Conservation (phyloP, 2,329 filamentous ascomycete genomes). For the Aspergillus ochraceus region DNA sequence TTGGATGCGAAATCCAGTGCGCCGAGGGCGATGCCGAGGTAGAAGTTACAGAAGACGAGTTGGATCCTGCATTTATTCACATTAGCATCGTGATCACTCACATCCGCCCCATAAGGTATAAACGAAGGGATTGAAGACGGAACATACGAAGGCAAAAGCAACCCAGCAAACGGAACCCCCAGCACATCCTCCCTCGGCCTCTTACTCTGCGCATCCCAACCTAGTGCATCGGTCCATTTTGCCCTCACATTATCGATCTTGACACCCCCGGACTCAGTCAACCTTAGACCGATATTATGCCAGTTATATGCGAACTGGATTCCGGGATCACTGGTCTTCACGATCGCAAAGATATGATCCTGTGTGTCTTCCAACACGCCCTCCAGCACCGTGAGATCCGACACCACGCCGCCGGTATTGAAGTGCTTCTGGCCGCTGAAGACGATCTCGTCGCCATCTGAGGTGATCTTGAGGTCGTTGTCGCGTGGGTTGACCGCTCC, state of each 20-base stretch:
- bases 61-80: slow-evolving; percentile 48
- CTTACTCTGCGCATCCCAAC: slow-evolving; percentile 57
- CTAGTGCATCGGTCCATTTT: slow-evolving; percentile 62
- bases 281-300: slow-evolving; percentile 63
- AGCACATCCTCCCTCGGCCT: slow-evolving; percentile 53
- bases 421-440: slow-evolving; percentile 67
- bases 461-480: slow-evolving; percentile 58
- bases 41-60: slow-evolving; percentile 66
- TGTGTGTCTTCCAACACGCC: slow-evolving; percentile 59
- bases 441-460: slow-evolving; percentile 55
- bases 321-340: slow-evolving; percentile 58
- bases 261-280: slow-evolving; percentile 65
- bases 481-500: slow-evolving; percentile 68
- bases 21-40: slow-evolving; percentile 63
- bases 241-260: slow-evolving; percentile 59
- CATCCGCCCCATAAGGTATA: too few relatives aligned
- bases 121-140: background rate
- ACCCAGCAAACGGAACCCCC: slow-evolving; percentile 54
- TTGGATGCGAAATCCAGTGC: slow-evolving; percentile 56
- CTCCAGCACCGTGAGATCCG: slow-evolving; percentile 65
- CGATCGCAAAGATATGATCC: slow-evolving; percentile 64
- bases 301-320: slow-evolving; percentile 59
- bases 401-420: slow-evolving; percentile 67
- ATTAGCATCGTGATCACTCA: too few relatives aligned
- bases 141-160: slow-evolving; percentile 60